Conservation (phyloP, 495 filamentous ascomycete genomes). For the Aspergillus taichungensis region DNA sequence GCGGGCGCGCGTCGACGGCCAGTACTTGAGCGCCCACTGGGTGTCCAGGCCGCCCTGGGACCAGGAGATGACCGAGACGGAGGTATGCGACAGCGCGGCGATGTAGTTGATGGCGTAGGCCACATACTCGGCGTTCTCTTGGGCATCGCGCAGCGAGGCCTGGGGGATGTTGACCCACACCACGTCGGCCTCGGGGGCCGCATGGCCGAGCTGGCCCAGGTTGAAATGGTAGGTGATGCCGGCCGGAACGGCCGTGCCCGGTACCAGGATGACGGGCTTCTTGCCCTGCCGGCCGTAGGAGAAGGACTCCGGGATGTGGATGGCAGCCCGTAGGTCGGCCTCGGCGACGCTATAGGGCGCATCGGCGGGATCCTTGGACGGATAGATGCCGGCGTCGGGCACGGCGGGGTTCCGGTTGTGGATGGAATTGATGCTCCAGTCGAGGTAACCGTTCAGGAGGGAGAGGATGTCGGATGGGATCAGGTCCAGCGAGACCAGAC, state of each 20-base stretch:
- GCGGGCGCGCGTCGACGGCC: constrained; percentile 30
- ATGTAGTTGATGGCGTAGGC: constrained; percentile 41
- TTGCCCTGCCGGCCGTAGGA: constrained; percentile 20
- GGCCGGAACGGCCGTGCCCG: constrained; percentile 35
- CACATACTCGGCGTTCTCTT: constrained; percentile 34
- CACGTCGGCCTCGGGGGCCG: constrained; percentile 25
- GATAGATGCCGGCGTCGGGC: constrained; percentile 12
- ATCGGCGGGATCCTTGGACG: constrained; percentile 21
- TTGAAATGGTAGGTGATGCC: constrained; percentile 29
- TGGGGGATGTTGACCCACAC: constrained; percentile 44
- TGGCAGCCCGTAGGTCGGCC: constrained; percentile 24
- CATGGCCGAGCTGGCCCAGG: constrained; percentile 33
- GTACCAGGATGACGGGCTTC: constrained; percentile 36
- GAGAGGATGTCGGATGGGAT: constrained; percentile 7
- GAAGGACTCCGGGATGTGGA: constrained; percentile 37
- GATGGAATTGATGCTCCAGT: constrained; percentile 9
- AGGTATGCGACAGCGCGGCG: constrained; percentile 19
- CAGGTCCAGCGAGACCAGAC: constrained; percentile 6
- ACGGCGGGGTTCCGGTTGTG: constrained; percentile 6
- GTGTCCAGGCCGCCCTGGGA: constrained; percentile 38
- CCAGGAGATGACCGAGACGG: constrained; percentile 38
- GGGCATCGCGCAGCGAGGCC: constrained; percentile 29
- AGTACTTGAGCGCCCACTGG: constrained; percentile 48
- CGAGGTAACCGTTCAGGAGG: constrained; percentile 8
- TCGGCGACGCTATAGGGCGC: constrained; percentile 37